Conservation (phyloP, 176 grass and related monocot species). For the Phoenix dactylifera region DNA sequence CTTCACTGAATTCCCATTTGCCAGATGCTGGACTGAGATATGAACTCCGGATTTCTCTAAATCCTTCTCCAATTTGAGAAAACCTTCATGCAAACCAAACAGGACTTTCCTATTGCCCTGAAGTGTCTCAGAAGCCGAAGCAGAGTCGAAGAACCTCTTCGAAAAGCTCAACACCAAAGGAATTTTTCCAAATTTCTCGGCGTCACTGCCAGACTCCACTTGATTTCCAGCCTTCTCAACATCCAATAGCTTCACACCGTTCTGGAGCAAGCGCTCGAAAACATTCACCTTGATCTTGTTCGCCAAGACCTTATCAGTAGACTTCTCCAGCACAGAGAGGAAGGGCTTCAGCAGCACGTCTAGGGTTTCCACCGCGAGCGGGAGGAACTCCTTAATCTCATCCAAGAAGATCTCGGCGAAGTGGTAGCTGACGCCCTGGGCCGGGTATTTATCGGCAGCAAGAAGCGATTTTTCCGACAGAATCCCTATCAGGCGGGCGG, state of each 20-base stretch:
- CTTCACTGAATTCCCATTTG: slow-evolving; percentile 1
- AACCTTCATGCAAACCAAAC: slow-evolving; percentile 56
- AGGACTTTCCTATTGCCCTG: slow-evolving; percentile 57
- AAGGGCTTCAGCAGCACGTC: slow-evolving; percentile 45
- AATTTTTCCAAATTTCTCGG: slow-evolving; percentile 55
- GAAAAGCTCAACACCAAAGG: slow-evolving; percentile 49
- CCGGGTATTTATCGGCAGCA: slow-evolving; percentile 3
- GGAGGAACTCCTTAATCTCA: slow-evolving; percentile 56
- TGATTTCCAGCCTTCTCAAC: slow-evolving; percentile 36
- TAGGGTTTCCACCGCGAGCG: slow-evolving; percentile 30
- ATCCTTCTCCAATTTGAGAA: slow-evolving; percentile 72
- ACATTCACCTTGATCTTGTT: slow-evolving; percentile 58
- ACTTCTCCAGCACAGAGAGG: slow-evolving; percentile 56
- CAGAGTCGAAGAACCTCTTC: slow-evolving; percentile 56
- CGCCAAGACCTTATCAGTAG: slow-evolving; percentile 51
- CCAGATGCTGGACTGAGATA: slow-evolving; percentile 16
- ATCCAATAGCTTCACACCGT: slow-evolving; percentile 34
- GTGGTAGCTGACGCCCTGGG: slow-evolving; percentile 47
- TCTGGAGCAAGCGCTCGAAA: slow-evolving; percentile 51
- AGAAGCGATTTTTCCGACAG: slow-evolving; percentile 46
- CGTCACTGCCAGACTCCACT: slow-evolving; percentile 40
- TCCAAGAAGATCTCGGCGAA: slow-evolving; percentile 74
- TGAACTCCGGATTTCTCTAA: slow-evolving; percentile 41
- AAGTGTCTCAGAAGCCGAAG: slow-evolving; percentile 41
- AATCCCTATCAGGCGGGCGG: slow-evolving; percentile 26